Evolutionary conservation across 805 yeast genomes (phyloP).

Genomic region (Kluyveromyces wickerhamii): DNA sequence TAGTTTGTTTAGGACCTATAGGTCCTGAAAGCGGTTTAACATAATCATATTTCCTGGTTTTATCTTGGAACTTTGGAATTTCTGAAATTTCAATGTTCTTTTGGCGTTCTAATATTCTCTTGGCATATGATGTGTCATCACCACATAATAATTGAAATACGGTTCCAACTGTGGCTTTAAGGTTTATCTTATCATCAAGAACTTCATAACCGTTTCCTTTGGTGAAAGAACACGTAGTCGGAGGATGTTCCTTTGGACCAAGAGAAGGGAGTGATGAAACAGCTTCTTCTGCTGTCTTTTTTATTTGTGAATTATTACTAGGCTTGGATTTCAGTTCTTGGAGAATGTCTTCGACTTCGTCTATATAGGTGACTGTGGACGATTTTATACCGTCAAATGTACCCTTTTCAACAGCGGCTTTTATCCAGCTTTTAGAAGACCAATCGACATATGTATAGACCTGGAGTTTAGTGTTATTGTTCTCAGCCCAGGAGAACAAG

Average conservation of each 20-base stretch:
- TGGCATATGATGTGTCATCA: constrained; percentile 42
- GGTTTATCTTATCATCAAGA: constrained; percentile 39
- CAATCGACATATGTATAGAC: constrained; percentile 56
- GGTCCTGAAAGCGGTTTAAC: constrained; percentile 53
- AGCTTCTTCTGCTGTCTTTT: constrained; percentile 14
- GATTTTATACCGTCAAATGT: constrained; percentile 66
- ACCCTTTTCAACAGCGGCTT: constrained; percentile 67
- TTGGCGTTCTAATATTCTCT: constrained; percentile 43
- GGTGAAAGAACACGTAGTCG: constrained; percentile 37
- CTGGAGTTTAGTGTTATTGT: constrained; percentile 43
- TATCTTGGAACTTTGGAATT: constrained; percentile 36
- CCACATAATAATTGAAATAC: constrained; percentile 55
- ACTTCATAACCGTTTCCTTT: constrained; percentile 44
- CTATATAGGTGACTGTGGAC: constrained; percentile 40
- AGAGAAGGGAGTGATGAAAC: constrained; percentile 24
- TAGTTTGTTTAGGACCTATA: constrained; percentile 67
- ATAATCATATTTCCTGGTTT: constrained; percentile 44
- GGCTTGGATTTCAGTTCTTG: constrained; percentile 11
- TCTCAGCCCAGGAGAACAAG: constrained; percentile 54
- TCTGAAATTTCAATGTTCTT: constrained; percentile 54
- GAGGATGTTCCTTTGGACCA: constrained; percentile 36
- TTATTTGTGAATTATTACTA: constrained; percentile 10
- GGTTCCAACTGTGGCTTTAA: constrained; percentile 62
- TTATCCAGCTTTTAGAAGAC: constrained; percentile 74
- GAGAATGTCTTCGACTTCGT: constrained; percentile 36